Evolutionary conservation across 2,329 filamentous ascomycete species (phyloP).

Genomic region (Penicillium polonicum): DNA sequence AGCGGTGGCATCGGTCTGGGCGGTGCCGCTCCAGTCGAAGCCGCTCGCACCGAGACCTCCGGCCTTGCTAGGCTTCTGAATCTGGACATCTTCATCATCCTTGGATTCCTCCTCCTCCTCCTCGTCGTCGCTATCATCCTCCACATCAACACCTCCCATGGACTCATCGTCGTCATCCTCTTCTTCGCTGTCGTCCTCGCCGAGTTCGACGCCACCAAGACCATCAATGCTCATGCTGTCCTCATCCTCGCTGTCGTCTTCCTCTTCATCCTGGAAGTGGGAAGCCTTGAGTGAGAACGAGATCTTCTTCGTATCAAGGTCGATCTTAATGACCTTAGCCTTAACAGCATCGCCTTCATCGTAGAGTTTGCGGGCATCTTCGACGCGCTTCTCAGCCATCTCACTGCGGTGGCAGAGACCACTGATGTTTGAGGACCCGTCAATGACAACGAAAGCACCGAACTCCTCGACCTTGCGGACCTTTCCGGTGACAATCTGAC

Average conservation of each 20-base stretch:
- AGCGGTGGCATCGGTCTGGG: constrained; percentile 51
- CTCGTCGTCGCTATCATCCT: constrained; percentile 38
- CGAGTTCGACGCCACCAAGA: constrained; percentile 33
- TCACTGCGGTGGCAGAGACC: constrained; percentile 90
- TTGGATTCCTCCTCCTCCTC: constrained; percentile 39
- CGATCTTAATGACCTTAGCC: constrained; percentile 78
- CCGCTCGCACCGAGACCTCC: constrained; percentile 68
- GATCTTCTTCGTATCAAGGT: constrained; percentile 72
- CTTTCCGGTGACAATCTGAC: constrained; percentile 83
- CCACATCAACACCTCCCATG: constrained; percentile 48
- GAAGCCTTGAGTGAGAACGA: constrained; percentile 92
- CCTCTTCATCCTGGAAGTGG: constrained; percentile 68
- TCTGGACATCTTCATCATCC: constrained; percentile 45
- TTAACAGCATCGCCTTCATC: constrained; percentile 91
- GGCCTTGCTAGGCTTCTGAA: constrained; percentile 41
- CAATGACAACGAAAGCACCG: constrained; percentile 88
- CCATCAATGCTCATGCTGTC: constrained; percentile 42
- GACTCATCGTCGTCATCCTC: constrained; percentile 36
- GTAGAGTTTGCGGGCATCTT: constrained; percentile 86
- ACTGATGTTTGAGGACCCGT: constrained; percentile 83
- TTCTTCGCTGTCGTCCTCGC: constrained; percentile 39
- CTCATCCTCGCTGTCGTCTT: constrained; percentile 48
- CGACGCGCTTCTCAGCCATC: constrained; percentile 79
- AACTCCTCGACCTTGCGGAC: constrained; percentile 93
- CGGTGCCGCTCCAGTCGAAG: constrained; percentile 83